Conservation (phyloP, 2,329 filamentous ascomycete species). For the Claviceps pusilla region DNA sequence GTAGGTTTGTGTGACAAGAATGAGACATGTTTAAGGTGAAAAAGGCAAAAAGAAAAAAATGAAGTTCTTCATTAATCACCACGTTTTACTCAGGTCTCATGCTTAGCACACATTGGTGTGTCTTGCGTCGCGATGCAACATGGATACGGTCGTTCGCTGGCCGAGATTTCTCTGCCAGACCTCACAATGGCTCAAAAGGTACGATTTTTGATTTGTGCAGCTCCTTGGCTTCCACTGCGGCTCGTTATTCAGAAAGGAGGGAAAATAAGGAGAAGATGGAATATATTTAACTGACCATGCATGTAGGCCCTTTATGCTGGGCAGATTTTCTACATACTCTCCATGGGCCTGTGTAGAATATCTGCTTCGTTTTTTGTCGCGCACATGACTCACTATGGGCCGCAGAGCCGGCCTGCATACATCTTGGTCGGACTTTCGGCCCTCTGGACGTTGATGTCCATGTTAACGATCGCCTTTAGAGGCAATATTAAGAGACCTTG, state of each 20-base stretch:
- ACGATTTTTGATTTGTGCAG: neutral
- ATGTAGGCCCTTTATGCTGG: slow-evolving; percentile 2
- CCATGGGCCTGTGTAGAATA: slow-evolving; percentile 3
- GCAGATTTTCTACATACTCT: slow-evolving; percentile 4
- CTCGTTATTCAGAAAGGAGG: too few relatives aligned
- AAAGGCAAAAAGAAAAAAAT: neutral
- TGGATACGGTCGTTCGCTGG: neutral
- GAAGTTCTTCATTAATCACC: neutral
- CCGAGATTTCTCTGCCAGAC: neutral
- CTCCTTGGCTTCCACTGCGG: too few relatives aligned
- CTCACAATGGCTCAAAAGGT: neutral
- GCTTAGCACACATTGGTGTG: neutral
- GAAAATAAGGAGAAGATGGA: too few relatives aligned
- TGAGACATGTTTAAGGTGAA: neutral
- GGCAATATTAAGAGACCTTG: neutral
- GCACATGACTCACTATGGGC: slow-evolving; percentile 4
- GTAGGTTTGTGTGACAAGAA: slow-evolving; percentile 3
- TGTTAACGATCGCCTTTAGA: neutral
- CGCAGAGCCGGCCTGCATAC: slow-evolving; percentile 3
- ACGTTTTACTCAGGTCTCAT: neutral
- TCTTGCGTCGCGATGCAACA: neutral
- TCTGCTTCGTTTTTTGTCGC: slow-evolving; percentile 4
- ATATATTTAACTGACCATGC: neutral
- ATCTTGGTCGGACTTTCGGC: neutral
- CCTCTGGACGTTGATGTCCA: slow-evolving; percentile 2